Conservation (phyloP, 2,329 filamentous ascomycete genomes). For the Pezicula radicicola region DNA sequence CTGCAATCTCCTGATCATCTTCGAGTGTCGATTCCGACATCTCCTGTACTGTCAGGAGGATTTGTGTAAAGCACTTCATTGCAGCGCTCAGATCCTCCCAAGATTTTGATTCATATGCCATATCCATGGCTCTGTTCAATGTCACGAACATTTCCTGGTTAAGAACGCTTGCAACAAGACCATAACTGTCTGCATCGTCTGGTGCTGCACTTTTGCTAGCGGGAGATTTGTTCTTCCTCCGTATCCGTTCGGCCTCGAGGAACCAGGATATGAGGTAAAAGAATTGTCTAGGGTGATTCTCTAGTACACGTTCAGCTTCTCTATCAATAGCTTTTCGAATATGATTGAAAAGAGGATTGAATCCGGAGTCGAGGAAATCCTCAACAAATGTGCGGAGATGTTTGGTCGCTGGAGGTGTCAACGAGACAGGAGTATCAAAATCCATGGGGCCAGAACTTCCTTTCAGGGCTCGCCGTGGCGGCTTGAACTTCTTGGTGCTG, state of each 20-base stretch:
- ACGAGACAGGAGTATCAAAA: slow-evolving; percentile 68
- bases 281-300: slow-evolving; percentile 78
- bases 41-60: slow-evolving; percentile 86
- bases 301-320: slow-evolving; percentile 77
- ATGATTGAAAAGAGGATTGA: slow-evolving; percentile 87
- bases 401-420: slow-evolving; percentile 71
- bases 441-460: slow-evolving; percentile 67
- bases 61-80: slow-evolving; percentile 94
- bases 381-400: slow-evolving; percentile 81
- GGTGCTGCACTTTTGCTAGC: slow-evolving; percentile 40
- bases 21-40: slow-evolving; percentile 83
- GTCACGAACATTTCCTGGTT: slow-evolving; percentile 95
- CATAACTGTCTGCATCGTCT: slow-evolving; percentile 71
- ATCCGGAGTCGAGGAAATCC: slow-evolving; percentile 91
- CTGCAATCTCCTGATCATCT: slow-evolving; percentile 96
- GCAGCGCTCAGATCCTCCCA: slow-evolving; percentile 85
- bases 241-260: slow-evolving; percentile 75
- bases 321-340: slow-evolving; percentile 87
- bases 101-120: slow-evolving; percentile 74
- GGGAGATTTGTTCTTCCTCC: slow-evolving; percentile 59
- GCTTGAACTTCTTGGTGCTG: slow-evolving; percentile 84
- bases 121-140: slow-evolving; percentile 78
- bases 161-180: slow-evolving; percentile 82
- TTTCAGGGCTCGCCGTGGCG: slow-evolving; percentile 62
- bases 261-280: slow-evolving; percentile 96